These are phyloP conservation scores for Dryadomyces quercivorus DNA, from an alignment of 2,329 filamentous ascomycete genomes.

Conservation along the genomic window DNA sequence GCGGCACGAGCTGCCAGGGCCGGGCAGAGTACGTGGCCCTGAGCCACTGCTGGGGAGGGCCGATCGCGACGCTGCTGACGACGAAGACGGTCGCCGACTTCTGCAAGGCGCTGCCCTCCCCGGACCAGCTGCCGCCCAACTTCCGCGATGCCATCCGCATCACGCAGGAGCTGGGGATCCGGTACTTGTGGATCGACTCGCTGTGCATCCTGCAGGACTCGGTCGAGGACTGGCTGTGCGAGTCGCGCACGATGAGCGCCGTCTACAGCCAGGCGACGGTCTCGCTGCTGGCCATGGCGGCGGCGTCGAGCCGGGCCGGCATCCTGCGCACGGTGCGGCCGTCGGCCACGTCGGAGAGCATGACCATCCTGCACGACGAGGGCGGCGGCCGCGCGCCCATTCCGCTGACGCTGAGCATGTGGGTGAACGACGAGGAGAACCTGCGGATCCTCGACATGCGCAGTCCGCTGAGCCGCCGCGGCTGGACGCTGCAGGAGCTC, in stretches of 20 bases:
- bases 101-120: background rate
- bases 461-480: background rate
- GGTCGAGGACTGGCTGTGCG: conserved; percentile 5
- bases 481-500: conserved; percentile 4
- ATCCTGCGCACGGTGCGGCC: background rate
- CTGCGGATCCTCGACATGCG: background rate
- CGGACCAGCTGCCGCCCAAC: background rate
- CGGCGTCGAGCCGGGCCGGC: background rate
- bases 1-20: background rate
- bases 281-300: conserved; percentile 7
- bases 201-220: conserved; percentile 11
- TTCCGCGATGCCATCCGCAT: conserved; percentile 8
- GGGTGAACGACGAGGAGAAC: conserved; percentile 1
- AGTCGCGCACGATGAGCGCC: conserved; percentile 11
- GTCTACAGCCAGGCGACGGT: conserved; percentile 11
- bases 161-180: conserved; percentile 1
- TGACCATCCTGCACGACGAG: background rate
- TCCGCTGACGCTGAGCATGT: background rate
- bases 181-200: conserved; percentile 10
- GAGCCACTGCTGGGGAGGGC: conserved; percentile 7
- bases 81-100: background rate
- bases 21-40: conserved; percentile 4
- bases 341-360: background rate
- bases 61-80: background rate
- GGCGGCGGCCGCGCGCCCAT: background rate